A percentile compares a stretch with the other conserved stretches of the same genome.
phyloP scores from a whole-genome alignment of 768 basidiomycete species.

The Mycena sanguinolenta region DNA sequence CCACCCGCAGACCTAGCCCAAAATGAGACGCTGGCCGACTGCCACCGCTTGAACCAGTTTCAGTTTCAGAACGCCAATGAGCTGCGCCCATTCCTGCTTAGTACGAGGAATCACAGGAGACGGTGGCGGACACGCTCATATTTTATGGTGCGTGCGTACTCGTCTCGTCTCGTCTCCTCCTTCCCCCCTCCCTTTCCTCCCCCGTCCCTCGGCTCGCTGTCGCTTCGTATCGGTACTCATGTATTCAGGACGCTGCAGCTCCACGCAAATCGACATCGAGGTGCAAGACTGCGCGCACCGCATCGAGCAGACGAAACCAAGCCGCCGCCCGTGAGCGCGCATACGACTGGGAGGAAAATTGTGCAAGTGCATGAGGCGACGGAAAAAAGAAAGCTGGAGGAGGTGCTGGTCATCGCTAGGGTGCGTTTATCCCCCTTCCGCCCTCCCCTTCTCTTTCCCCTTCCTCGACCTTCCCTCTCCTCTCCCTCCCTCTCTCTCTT shows the following conservation, averaged over 20 bases:
- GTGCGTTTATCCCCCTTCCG: constrained; percentile 51
- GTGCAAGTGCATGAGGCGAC: constrained; percentile 89
- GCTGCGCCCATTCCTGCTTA: constrained; percentile 84
- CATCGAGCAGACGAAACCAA: constrained; percentile 94
- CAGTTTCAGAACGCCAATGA: constrained; percentile 82
- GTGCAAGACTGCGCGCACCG: constrained; percentile 96
- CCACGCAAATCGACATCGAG: constrained; percentile 96
- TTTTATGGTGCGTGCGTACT: too few relatives aligned
- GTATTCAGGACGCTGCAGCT: constrained; percentile 65
- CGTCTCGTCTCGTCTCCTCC: too few relatives aligned
- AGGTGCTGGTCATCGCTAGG: constrained; percentile 95
- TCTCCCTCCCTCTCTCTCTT: too few relatives aligned
- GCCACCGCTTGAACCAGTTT: constrained; percentile 90
- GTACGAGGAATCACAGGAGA: constrained; percentile 84
- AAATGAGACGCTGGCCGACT: constrained; percentile 85
- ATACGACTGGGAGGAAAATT: constrained; percentile 92
- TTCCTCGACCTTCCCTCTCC: too few relatives aligned
- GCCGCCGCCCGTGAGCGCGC: constrained; percentile 86
- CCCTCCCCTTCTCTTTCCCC: too few relatives aligned
- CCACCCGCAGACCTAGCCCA: constrained; percentile 85
- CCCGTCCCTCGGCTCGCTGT: not conserved
- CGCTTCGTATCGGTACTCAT: not conserved
- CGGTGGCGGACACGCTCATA: constrained; percentile 88
- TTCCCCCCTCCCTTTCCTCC: too few relatives aligned
- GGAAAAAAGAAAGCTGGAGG: constrained; percentile 90